These are phyloP conservation scores for Dactylellina leptospora DNA, from an alignment of 2,329 filamentous ascomycete genomes.

Conservation along the genomic window DNA sequence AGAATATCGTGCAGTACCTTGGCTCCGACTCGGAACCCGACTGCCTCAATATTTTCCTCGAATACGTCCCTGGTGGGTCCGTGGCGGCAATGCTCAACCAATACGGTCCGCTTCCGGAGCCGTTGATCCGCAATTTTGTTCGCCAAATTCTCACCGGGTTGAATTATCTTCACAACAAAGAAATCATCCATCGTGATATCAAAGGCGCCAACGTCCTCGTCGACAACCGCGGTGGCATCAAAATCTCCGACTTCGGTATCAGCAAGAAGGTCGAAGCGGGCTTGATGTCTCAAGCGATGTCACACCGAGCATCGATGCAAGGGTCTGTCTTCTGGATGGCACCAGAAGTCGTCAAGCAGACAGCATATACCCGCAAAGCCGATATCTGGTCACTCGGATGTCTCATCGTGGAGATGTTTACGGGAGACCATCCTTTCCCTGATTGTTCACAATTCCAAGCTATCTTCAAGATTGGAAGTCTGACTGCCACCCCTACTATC, in stretches of 20 bases:
- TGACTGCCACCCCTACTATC: conserved; percentile 84
- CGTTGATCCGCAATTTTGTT: conserved; percentile 93
- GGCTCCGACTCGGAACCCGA: conserved; percentile 91
- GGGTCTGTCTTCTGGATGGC: conserved; percentile 99
- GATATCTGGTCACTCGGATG: conserved; percentile 99
- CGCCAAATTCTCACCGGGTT: conserved; percentile 92
- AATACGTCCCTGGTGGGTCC: conserved; percentile 96
- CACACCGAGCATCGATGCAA: conserved; percentile 81
- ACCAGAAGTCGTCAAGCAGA: conserved; percentile 96
- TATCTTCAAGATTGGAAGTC: conserved; percentile 96
- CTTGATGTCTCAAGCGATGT: conserved; percentile 75
- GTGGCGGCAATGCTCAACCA: conserved; percentile 99
- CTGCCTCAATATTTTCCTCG: conserved; percentile 98
- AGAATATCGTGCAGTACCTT: conserved; percentile 97
- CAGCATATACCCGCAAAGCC: conserved; percentile 95
- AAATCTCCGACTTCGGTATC: conserved; percentile 99
- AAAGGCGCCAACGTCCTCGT: conserved; percentile 99
- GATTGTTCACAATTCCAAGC: conserved; percentile 97
- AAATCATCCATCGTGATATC: conserved; percentile 98
- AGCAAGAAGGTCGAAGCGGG: conserved; percentile 97
- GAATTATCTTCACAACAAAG: conserved; percentile 89
- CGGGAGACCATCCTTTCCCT: conserved; percentile 92
- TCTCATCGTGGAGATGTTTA: conserved; percentile 99
- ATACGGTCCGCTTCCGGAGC: conserved; percentile 92
- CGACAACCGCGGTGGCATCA: conserved; percentile 98